Conservation (phyloP, 192 early-diverging fungal genomes). For the Dispira simplex region DNA sequence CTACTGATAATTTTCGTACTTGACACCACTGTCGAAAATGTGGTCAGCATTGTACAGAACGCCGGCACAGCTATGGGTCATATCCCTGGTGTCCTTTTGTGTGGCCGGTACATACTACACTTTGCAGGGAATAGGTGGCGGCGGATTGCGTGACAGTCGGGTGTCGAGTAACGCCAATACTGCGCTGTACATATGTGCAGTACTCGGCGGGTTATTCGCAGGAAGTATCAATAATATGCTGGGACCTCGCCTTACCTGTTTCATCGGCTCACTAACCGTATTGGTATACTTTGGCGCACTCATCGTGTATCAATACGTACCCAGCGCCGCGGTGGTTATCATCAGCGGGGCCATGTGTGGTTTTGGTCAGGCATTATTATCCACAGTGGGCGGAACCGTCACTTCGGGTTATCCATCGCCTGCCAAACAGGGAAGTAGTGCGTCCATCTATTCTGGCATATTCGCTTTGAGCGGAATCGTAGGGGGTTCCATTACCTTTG, state of each 20-base stretch:
- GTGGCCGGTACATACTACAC: conserved; percentile 1
- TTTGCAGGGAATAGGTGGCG: conserved; percentile 2
- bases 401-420: conserved; percentile 7
- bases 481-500: conserved; percentile 1
- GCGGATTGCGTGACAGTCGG: background rate
- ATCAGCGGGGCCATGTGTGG: background rate
- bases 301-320: background rate
- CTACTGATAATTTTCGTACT: too few relatives aligned
- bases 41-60: background rate
- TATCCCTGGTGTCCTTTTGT: conserved; percentile 5
- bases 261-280: background rate
- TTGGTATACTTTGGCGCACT: background rate
- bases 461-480: conserved; percentile 2
- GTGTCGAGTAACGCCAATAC: conserved; percentile 10
- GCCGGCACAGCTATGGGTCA: background rate
- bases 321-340: background rate
- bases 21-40: too few relatives aligned
- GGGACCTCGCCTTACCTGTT: background rate
- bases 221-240: conserved; percentile 1
- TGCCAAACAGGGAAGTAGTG: background rate
- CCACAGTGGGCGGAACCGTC: conserved; percentile 5
- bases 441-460: background rate
- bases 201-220: background rate
- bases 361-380: conserved; percentile 1
- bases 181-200: conserved; percentile 3